Evolutionary conservation across 768 basidiomycete genomes (phyloP).

Genomic region (Naganishia antarctica): DNA sequence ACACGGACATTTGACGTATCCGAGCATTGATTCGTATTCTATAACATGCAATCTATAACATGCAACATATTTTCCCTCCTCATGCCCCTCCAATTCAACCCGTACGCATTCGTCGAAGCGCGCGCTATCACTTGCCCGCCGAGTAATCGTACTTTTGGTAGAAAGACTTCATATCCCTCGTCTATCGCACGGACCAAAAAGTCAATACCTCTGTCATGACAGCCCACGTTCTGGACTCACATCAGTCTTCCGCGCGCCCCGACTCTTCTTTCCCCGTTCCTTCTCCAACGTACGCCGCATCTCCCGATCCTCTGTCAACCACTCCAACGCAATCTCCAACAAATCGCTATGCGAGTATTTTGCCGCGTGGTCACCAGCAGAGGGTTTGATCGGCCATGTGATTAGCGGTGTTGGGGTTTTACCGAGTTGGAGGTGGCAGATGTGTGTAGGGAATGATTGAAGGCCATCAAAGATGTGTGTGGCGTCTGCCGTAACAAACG

Average conservation of each 20-base stretch:
- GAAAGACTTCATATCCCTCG: slow-evolving; percentile 47
- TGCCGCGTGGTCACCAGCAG: slow-evolving; percentile 15
- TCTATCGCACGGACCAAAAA: slow-evolving; percentile 31
- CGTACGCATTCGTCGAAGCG: no score
- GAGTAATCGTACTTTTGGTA: slow-evolving; percentile 49
- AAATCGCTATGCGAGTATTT: slow-evolving; percentile 51
- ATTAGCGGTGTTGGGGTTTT: slow-evolving; percentile 58
- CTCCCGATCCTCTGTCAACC: slow-evolving; percentile 80
- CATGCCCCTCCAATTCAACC: not conserved
- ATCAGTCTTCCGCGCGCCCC: slow-evolving; percentile 39
- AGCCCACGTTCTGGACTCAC: slow-evolving; percentile 32
- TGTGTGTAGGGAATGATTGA: slow-evolving; percentile 82
- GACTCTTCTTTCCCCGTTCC: slow-evolving; percentile 57
- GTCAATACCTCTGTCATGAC: not conserved
- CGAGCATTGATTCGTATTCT: slow-evolving; percentile 7
- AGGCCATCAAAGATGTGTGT: slow-evolving; percentile 97
- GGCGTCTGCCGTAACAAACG: slow-evolving; percentile 59
- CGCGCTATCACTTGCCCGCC: slow-evolving; percentile 17
- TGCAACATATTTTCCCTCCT: not conserved
- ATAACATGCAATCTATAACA: not conserved
- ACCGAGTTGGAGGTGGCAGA: slow-evolving; percentile 86
- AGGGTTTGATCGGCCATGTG: slow-evolving; percentile 58
- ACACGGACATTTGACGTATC: slow-evolving; percentile 53
- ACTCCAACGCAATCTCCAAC: slow-evolving; percentile 71
- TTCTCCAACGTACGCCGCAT: slow-evolving; percentile 49